These are phyloP conservation scores for Geoglossum cookeanum DNA, from an alignment of 2,329 filamentous ascomycete genomes.

Conservation along the genomic window DNA sequence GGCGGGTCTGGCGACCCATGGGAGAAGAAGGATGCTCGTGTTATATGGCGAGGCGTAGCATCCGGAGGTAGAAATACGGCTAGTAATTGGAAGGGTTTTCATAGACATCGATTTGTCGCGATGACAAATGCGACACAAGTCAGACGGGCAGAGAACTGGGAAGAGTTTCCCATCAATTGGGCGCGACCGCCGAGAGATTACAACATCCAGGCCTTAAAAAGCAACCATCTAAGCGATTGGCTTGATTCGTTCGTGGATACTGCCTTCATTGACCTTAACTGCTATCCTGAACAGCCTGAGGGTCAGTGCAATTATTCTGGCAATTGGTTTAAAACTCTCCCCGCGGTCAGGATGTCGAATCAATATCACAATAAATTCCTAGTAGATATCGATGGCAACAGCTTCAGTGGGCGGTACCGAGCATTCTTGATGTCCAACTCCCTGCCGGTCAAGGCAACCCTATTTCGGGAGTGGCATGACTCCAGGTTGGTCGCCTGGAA, in stretches of 20 bases:
- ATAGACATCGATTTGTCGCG: conserved; percentile 54
- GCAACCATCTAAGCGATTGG: conserved; percentile 21
- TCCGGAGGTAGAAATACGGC: conserved; percentile 26
- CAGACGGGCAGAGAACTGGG: conserved; percentile 25
- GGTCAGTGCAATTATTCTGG: conserved; percentile 28
- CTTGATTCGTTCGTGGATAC: conserved; percentile 21
- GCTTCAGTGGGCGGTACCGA: conserved; percentile 48
- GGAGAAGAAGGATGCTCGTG: conserved; percentile 22
- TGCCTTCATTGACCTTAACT: conserved; percentile 25
- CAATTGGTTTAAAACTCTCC: conserved; percentile 19
- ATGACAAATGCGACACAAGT: conserved; percentile 51
- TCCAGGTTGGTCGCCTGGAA: conserved; percentile 49
- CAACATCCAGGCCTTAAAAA: conserved; percentile 10
- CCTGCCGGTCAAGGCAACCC: conserved; percentile 56
- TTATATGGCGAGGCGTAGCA: conserved; percentile 30
- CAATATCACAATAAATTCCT: conserved; percentile 43
- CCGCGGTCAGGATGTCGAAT: conserved; percentile 17
- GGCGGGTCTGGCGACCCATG: conserved; percentile 19
- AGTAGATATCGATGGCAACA: conserved; percentile 60
- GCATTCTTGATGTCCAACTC: conserved; percentile 50
- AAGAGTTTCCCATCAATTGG: conserved; percentile 15
- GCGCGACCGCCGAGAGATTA: conserved; percentile 21
- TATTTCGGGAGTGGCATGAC: conserved; percentile 71
- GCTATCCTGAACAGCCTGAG: conserved; percentile 20
- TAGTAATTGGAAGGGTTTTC: conserved; percentile 50